Evolutionary conservation across 176 grass and related monocot genomes (phyloP), one percentile per base, ranked within the genome.

Genomic region (Olyra latifolia): DNA sequence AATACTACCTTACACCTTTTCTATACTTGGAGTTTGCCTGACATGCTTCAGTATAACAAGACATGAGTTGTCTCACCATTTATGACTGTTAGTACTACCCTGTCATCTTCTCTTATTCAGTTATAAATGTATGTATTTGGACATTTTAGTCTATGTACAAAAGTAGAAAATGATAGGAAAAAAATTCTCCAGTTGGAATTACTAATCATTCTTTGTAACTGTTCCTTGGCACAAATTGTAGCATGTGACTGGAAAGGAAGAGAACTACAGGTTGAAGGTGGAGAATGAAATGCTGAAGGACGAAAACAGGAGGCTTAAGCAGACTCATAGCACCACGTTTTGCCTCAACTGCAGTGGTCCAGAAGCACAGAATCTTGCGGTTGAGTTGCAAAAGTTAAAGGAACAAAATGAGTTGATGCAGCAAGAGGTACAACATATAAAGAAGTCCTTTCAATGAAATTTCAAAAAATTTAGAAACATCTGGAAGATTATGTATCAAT

Each of bases 181-280:
- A 66, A 27, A 6, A 24, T 42, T 66, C 19, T 55, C 20, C 62
- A 28, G 30, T 16, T 84, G 52, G 19, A 58, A 76, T 49, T 24
- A 28, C 52, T 84, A 57, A 83, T 4, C 46, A n/a, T 32, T 32
- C 17, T 66, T 14, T 48, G 19, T 64, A 48, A n/a, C 2, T 72
- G 23, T 69, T 80, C 54, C 20, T 44, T 79, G 52, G 8, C 61
- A 80, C 42, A 78, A 63, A 50, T 35, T 82, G 71, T 54, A 94
- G 92, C 67, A 77, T 45, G 20, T 85, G 0, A 78, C 20, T 61
- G 84, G 72, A 64, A 89, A 64, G 19, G 84, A 94, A 72, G 86
- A 94, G 38, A 94, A 79, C 49, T 86, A 79, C 9, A 81, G 63
- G 76, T 62, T 94, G 62, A 86, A 77, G 38, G 69, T 87, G 17